These are phyloP conservation scores for Colletotrichum coccodes DNA, from an alignment of 2,329 filamentous ascomycete species.

Conservation along the genomic window DNA sequence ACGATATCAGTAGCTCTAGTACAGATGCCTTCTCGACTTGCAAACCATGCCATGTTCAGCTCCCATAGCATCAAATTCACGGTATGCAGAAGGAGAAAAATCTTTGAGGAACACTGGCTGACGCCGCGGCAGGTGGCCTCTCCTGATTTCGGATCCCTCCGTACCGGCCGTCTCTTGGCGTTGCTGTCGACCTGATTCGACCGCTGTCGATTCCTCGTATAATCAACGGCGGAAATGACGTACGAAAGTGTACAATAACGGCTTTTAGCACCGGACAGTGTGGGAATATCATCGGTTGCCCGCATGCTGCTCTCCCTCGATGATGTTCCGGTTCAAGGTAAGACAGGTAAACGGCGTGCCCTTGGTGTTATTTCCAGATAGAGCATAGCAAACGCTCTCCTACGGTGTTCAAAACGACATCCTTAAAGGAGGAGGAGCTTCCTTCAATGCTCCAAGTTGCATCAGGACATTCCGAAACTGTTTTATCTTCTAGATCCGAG, in stretches of 20 bases:
- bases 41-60: not conserved
- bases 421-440: no score
- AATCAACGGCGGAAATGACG: not conserved
- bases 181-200: not conserved
- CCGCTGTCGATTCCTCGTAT: not conserved
- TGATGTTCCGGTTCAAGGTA: not conserved
- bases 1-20: not conserved
- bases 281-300: constrained; percentile 18
- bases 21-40: not conserved
- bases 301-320: not conserved
- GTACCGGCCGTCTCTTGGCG: not conserved
- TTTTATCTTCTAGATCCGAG: not conserved
- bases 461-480: no score
- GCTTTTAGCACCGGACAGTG: constrained; percentile 22
- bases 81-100: constrained; percentile 9
- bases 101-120: constrained; percentile 1
- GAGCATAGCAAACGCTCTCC: not conserved
- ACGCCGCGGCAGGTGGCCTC: constrained; percentile 12
- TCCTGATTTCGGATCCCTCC: not conserved
- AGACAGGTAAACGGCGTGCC: not conserved
- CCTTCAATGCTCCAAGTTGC: no score
- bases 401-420: no score
- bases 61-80: not conserved
- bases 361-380: not conserved
- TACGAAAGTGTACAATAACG: constrained; percentile 2